Base-by-base conservation (phyloP, 495 filamentous ascomycete species). In the Penicillium goetzii region DNA sequence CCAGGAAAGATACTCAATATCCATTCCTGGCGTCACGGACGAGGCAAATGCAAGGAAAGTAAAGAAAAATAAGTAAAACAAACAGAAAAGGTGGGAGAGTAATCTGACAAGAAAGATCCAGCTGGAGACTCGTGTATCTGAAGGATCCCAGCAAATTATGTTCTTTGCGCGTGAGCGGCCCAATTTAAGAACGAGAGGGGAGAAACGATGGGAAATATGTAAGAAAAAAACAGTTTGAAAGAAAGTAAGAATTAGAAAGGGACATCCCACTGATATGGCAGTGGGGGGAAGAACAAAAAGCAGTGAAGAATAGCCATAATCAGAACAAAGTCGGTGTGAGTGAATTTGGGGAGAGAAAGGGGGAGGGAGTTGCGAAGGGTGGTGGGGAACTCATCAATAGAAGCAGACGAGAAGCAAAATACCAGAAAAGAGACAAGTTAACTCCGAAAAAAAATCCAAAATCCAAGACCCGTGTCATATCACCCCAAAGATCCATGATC, bases 151-250 rank as follows among this genome's bases (percentile, higher is more conserved):
- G 70, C 56, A 28, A 68, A 60, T 62, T 59, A 70, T 61, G 54
- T 64, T 30, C 66, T 73, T 79, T 73, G 54, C 75, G 78, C 62
- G 70, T 64, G 63, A 81, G 80, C 69, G 62, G 53, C 51, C 56
- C 59, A 62, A 59, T 73, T 63, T 71, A 72, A 33, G 59, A 47
- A 61, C 49, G 21, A 60, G 58, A 51, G 47, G 36, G 1, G 12
- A 56, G 34, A 51, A 56, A 50, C 28, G 50, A 50, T n/a, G 30
- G 40, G 67, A 23, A 60, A 59, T 59, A 36, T 49, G 28, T 33
- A 51, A 60, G 56, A 51, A 56, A 67, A 32, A 67, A 32, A 54
- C 60, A 59, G 67, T 58, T 41, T 19, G 28, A 58, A n/a, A 58
- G 47, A 40, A 47, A 52, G 50, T 50, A 67, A 49, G 55, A 56